Evolutionary conservation across 2,329 filamentous ascomycete species (phyloP).

Genomic region (Fusarium concolor): DNA sequence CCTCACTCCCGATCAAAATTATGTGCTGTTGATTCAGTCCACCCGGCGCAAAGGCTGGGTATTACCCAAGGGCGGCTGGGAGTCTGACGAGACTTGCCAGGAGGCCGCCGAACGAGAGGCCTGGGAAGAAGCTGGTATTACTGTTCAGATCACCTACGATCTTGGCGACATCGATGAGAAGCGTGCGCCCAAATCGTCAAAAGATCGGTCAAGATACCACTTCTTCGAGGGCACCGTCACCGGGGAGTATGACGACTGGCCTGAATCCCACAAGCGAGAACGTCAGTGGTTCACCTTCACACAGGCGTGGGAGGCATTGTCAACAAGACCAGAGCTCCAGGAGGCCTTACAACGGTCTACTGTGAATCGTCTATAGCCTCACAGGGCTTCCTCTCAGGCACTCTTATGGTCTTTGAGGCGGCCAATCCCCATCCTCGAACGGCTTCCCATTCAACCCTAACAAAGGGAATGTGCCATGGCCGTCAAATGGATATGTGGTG

Average conservation of each 20-base stretch:
- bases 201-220: slow-evolving; percentile 74
- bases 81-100: slow-evolving; percentile 88
- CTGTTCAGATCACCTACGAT: slow-evolving; percentile 85
- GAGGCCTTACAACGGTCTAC: slow-evolving; percentile 88
- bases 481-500: neutral
- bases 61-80: slow-evolving; percentile 97
- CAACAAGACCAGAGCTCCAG: slow-evolving; percentile 84
- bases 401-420: neutral
- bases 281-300: slow-evolving; percentile 90
- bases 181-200: slow-evolving; percentile 79
- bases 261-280: slow-evolving; percentile 90
- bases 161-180: slow-evolving; percentile 88
- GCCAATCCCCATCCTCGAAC: neutral
- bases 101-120: slow-evolving; percentile 90
- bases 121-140: slow-evolving; percentile 97
- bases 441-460: neutral
- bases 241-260: slow-evolving; percentile 88
- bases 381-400: slow-evolving; percentile 5
- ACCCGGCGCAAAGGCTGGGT: slow-evolving; percentile 94
- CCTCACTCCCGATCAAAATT: slow-evolving; percentile 84
- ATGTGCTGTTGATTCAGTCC: slow-evolving; percentile 93
- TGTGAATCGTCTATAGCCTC: slow-evolving; percentile 60
- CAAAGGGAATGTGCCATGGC: neutral
- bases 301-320: slow-evolving; percentile 82
- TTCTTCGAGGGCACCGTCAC: slow-evolving; percentile 92